Conservation (phyloP, 2,329 filamentous ascomycete genomes). For the Trichothecium roseum region DNA sequence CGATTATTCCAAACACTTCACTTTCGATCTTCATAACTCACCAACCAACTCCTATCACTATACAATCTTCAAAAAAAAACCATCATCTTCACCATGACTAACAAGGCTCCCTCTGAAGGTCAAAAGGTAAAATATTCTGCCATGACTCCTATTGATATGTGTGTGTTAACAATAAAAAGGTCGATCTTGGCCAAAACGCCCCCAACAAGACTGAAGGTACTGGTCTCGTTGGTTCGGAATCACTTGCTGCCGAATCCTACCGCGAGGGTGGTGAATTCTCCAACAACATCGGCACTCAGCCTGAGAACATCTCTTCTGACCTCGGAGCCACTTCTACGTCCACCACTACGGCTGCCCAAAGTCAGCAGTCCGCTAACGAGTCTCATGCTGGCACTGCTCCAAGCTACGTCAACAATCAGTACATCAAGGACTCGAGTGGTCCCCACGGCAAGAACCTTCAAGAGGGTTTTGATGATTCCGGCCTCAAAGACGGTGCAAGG, state of each 20-base stretch:
- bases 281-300: slow-evolving; percentile 40
- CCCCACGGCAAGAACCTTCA: slow-evolving; percentile 34
- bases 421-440: slow-evolving; percentile 17
- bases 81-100: slow-evolving; percentile 4
- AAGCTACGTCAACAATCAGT: slow-evolving; percentile 25
- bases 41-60: not conserved
- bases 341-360: slow-evolving; percentile 18
- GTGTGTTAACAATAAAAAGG: slow-evolving; percentile 22
- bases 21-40: too few species aligned
- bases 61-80: not conserved
- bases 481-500: slow-evolving; percentile 23
- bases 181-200: slow-evolving; percentile 34
- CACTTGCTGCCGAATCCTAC: slow-evolving; percentile 66
- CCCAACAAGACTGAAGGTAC: slow-evolving; percentile 47
- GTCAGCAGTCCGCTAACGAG: slow-evolving; percentile 2
- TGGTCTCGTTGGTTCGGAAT: slow-evolving; percentile 56
- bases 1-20: too few species aligned
- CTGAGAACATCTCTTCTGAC: slow-evolving; percentile 10
- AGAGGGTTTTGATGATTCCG: slow-evolving; percentile 22
- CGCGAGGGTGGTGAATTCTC: slow-evolving; percentile 48
- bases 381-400: slow-evolving; percentile 20
- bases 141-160: too few species aligned
- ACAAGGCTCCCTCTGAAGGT: slow-evolving; percentile 7
- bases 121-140: slow-evolving; percentile 7
- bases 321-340: not conserved